phyloP scores from a whole-genome alignment of 2,329 filamentous ascomycete genomes.

The Rhynchosporium secalis region DNA sequence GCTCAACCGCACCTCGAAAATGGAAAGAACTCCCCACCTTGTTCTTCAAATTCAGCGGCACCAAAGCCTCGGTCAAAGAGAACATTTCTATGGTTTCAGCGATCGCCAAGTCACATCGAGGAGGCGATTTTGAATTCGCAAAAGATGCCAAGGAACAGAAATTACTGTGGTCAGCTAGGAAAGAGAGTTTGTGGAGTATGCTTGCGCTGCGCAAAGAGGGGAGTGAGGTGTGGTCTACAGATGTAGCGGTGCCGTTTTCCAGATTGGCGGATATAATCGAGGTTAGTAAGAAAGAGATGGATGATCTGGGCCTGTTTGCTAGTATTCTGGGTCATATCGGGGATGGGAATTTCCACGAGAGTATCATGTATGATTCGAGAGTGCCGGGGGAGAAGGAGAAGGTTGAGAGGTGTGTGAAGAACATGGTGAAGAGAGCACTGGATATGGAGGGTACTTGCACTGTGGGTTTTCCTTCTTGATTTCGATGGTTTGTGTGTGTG shows the following conservation, averaged over 20 bases:
- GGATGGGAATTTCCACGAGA: conserved; percentile 93
- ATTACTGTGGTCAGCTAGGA: conserved; percentile 76
- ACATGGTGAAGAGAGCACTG: conserved; percentile 87
- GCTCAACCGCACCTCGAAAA: conserved; percentile 64
- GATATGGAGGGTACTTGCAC: conserved; percentile 95
- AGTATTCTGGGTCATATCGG: conserved; percentile 88
- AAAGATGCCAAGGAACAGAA: conserved; percentile 69
- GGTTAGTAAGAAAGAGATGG: conserved; percentile 84
- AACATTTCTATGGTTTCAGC: conserved; percentile 69
- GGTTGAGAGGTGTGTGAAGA: conserved; percentile 79
- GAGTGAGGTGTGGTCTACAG: conserved; percentile 79
- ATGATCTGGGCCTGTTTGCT: conserved; percentile 81
- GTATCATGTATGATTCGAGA: conserved; percentile 80
- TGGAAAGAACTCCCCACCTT: conserved; percentile 78
- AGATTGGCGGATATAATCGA: conserved; percentile 74
- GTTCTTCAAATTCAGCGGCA: conserved; percentile 86
- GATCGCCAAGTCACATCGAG: conserved; percentile 65
- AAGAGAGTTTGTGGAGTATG: conserved; percentile 84
- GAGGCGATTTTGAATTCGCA: conserved; percentile 74
- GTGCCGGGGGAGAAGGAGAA: conserved; percentile 69
- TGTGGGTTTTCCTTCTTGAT: conserved; percentile 38
- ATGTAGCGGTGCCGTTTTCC: conserved; percentile 80
- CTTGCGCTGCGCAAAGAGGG: conserved; percentile 65
- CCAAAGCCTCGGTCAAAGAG: conserved; percentile 73
- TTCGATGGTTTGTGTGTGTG: not conserved